These are phyloP conservation scores for Aristolochia contorta DNA, from an alignment of 164 flowering plant species.

Conservation along the genomic window DNA sequence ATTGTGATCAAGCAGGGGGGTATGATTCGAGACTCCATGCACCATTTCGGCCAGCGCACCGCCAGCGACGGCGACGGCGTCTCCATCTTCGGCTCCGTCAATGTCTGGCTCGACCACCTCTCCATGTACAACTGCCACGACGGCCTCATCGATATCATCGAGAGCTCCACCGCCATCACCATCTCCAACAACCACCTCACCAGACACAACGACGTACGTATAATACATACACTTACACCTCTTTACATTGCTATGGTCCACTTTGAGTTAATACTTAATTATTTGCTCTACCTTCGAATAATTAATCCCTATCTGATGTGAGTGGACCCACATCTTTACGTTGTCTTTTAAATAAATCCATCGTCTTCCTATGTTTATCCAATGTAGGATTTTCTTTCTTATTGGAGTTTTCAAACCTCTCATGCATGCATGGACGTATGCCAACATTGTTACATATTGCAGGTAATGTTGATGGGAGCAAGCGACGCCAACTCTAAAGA, in stretches of 20 bases:
- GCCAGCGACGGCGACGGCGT: conserved; percentile 69
- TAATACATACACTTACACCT: no score
- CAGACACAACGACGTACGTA: conserved; percentile 47
- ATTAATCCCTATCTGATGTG: no score
- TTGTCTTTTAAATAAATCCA: no score
- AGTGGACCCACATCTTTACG: no score
- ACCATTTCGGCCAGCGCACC: conserved; percentile 46
- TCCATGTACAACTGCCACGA: conserved; percentile 49
- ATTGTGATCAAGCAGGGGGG: conserved; percentile 43
- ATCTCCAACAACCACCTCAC: conserved; percentile 79
- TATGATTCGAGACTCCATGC: conserved; percentile 41
- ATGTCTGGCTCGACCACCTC: conserved; percentile 70
- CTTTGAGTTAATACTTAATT: no score
- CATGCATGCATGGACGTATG: no score
- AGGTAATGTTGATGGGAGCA: conserved; percentile 79
- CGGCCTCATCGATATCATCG: conserved; percentile 60
- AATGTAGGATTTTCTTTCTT: no score
- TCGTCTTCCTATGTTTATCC: no score
- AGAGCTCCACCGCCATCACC: conserved; percentile 69
- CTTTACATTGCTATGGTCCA: no score
- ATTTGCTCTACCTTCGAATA: no score
- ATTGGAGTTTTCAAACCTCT: no score
- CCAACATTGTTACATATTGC: background rate
- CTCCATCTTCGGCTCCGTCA: conserved; percentile 42
- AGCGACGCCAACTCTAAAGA: conserved; percentile 31